These are phyloP conservation scores for Trypanosoma avium DNA, from an alignment of 208 protist genomes.

Conservation along the genomic window DNA sequence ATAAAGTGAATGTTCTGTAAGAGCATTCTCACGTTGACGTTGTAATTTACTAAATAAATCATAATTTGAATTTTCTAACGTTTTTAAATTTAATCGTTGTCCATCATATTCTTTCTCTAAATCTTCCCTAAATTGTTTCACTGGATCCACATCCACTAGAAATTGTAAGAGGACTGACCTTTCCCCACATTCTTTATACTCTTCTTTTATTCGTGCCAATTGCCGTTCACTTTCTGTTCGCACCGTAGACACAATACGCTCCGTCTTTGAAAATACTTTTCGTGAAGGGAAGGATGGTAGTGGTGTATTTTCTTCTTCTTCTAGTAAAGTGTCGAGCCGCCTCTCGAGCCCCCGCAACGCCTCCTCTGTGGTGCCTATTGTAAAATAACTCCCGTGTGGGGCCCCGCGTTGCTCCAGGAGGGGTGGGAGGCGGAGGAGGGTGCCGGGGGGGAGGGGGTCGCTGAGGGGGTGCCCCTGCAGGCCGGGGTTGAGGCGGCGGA, in stretches of 20 bases:
- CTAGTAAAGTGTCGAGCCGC: slow-evolving; percentile 32
- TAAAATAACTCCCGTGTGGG: slow-evolving; percentile 43
- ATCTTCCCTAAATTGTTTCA: slow-evolving; percentile 30
- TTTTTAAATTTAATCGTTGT: slow-evolving; percentile 1
- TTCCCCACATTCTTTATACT: slow-evolving; percentile 29
- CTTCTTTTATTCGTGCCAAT: slow-evolving; percentile 33
- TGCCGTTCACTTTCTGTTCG: slow-evolving; percentile 55
- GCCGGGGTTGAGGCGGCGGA: slow-evolving; percentile 51
- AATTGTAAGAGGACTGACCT: slow-evolving; percentile 42
- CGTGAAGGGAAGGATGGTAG: slow-evolving; percentile 37
- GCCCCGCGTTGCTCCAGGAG: slow-evolving; percentile 20
- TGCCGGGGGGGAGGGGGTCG: slow-evolving; percentile 39
- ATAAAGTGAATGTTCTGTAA: slow-evolving; percentile 10
- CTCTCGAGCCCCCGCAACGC: slow-evolving; percentile 39
- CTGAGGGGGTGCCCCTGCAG: slow-evolving; percentile 29
- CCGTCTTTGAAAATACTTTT: slow-evolving; percentile 48
- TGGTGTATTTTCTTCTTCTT: neutral
- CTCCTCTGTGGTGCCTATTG: slow-evolving; percentile 43
- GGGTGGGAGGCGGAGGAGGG: slow-evolving; percentile 44
- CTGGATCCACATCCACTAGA: slow-evolving; percentile 55
- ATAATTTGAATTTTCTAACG: slow-evolving; percentile 6
- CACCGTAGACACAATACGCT: slow-evolving; percentile 43
- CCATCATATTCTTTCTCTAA: slow-evolving; percentile 40
- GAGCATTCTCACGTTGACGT: neutral
- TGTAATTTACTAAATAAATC: neutral